These are phyloP conservation scores for Penicillium sp. DNA, from an alignment of 2,329 filamentous ascomycete genomes.

Conservation along the genomic window DNA sequence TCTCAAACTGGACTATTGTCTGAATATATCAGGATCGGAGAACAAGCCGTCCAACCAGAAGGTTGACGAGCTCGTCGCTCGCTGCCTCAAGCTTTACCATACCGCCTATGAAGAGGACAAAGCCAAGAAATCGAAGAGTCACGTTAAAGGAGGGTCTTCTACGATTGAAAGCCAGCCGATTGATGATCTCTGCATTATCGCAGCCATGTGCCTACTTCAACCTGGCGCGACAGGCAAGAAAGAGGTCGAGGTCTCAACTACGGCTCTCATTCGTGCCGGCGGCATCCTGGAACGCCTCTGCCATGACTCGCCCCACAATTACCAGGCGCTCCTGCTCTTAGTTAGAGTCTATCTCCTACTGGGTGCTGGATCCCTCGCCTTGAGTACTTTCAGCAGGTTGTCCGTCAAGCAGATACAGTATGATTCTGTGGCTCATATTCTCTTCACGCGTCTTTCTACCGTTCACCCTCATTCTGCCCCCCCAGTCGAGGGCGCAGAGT, in stretches of 20 bases:
- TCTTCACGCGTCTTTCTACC: slow-evolving; percentile 50
- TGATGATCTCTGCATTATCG: slow-evolving; percentile 47
- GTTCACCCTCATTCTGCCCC: slow-evolving; percentile 48
- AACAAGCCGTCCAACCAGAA: slow-evolving; percentile 25
- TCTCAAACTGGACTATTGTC: slow-evolving; percentile 47
- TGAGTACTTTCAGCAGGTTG: slow-evolving; percentile 47
- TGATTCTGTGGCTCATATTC: slow-evolving; percentile 50
- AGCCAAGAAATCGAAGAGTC: slow-evolving; percentile 9
- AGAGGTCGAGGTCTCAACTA: slow-evolving; percentile 25
- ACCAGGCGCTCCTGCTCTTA: slow-evolving; percentile 47
- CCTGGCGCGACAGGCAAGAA: slow-evolving; percentile 25
- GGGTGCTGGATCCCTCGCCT: slow-evolving; percentile 49
- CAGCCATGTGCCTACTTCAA: slow-evolving; percentile 45
- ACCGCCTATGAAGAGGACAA: neutral
- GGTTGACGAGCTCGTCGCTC: slow-evolving; percentile 40
- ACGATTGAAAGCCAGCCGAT: slow-evolving; percentile 46
- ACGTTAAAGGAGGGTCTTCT: slow-evolving; percentile 26
- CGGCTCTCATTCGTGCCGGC: slow-evolving; percentile 39
- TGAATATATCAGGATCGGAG: slow-evolving; percentile 37
- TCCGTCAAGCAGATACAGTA: slow-evolving; percentile 53
- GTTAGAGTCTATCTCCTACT: slow-evolving; percentile 47
- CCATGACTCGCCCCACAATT: slow-evolving; percentile 49
- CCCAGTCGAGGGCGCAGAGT: slow-evolving; percentile 42
- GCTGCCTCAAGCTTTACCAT: slow-evolving; percentile 41
- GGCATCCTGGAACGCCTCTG: slow-evolving; percentile 44